Conservation (phyloP, 2,329 filamentous ascomycete genomes). For the Claviceps arundinis region DNA sequence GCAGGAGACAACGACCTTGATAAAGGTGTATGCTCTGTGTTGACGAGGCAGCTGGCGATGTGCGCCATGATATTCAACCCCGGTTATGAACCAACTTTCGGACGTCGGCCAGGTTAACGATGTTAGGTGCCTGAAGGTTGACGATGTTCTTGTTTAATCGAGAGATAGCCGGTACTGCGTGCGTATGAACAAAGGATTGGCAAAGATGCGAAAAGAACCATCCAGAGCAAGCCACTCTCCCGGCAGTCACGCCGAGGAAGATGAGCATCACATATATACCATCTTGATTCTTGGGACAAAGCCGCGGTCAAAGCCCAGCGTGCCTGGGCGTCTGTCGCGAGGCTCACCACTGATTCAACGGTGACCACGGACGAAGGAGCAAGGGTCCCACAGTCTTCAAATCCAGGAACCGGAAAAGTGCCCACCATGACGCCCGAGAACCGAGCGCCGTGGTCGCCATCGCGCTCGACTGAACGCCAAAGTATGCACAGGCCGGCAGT, state of each 20-base stretch:
- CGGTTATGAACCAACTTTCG: not conserved
- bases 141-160: not conserved
- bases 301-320: not conserved
- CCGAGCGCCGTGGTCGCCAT: constrained; percentile 1
- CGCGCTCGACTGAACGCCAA: not conserved
- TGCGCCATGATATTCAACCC: constrained; percentile 37
- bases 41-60: constrained; percentile 45
- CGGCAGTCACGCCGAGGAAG: not conserved
- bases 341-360: constrained; percentile 1
- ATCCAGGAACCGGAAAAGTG: not conserved
- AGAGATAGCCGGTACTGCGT: not conserved
- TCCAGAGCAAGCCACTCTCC: not conserved
- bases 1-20: constrained; percentile 34
- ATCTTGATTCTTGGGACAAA: not conserved
- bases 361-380: not conserved
- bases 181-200: not conserved
- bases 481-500: constrained; percentile 8
- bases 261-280: not conserved
- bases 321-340: not conserved
- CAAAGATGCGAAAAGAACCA: not conserved
- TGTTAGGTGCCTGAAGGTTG: not conserved
- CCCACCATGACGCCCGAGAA: constrained; percentile 2
- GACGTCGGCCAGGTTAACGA: not conserved
- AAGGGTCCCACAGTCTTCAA: constrained; percentile 1
- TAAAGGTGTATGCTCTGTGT: constrained; percentile 36